Conservation (phyloP, 148 eudicot species). For the Chenopodium quinoa region DNA sequence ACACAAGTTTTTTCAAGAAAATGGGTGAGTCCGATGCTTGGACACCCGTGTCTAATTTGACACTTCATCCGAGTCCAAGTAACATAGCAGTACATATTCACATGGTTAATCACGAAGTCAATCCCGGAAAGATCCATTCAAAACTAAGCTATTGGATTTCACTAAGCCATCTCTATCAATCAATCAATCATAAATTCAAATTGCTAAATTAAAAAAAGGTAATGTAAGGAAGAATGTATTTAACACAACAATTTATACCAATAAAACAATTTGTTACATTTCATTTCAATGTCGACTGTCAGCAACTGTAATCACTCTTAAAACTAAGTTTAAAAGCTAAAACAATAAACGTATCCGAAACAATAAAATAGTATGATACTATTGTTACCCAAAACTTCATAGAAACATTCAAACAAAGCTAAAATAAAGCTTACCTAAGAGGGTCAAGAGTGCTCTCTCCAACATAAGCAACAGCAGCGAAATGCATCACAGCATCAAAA, state of each 20-base stretch:
- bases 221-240: background rate
- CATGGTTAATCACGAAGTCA: background rate
- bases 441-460: conserved; percentile 97
- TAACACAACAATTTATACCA: background rate
- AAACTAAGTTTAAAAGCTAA: background rate
- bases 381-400: background rate
- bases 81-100: too few species aligned
- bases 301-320: background rate
- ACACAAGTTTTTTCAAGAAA: too few species aligned
- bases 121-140: background rate
- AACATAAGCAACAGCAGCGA: conserved; percentile 97
- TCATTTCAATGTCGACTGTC: background rate
- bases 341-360: background rate
- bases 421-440: conserved; percentile 51
- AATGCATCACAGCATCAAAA: conserved; percentile 95
- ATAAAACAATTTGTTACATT: background rate
- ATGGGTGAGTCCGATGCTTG: too few species aligned
- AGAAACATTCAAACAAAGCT: background rate
- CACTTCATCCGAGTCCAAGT: too few species aligned
- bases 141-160: background rate
- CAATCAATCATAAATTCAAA: background rate
- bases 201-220: background rate
- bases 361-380: background rate
- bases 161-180: background rate
- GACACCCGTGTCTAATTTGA: too few species aligned